Percentiles rank a stretch among this genome's conserved stretches.
Conservation (phyloP, 2,329 filamentous ascomycete genomes). For the Aspergillus latus region DNA sequence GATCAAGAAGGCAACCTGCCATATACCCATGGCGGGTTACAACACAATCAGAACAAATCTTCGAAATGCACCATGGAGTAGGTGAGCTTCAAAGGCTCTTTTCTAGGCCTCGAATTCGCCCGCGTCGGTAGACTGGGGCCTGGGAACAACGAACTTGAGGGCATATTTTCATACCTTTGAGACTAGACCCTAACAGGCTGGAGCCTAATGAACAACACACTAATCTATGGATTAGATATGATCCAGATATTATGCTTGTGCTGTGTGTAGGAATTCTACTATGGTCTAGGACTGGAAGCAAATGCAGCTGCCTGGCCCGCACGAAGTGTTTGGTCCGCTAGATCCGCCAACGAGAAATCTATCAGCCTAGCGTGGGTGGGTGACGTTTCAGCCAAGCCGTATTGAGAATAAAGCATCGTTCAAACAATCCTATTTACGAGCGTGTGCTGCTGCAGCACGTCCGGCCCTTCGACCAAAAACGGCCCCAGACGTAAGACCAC, state of each 20-base stretch:
- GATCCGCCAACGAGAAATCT: not conserved
- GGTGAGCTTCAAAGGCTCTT: no score
- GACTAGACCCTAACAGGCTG: no score
- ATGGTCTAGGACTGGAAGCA: not conserved
- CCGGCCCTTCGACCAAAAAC: slow-evolving; percentile 54
- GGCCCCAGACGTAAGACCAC: slow-evolving; percentile 60
- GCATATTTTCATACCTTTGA: no score
- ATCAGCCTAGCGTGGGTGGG: not conserved
- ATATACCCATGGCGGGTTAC: no score
- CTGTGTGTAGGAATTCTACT: no score
- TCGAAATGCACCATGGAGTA: no score
- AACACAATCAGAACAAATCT: no score
- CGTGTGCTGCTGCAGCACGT: slow-evolving; percentile 28
- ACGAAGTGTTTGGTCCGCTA: not conserved
- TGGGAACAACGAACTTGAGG: no score
- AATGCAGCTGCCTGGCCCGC: not conserved
- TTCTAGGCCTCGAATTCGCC: no score
- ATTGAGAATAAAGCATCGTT: not conserved
- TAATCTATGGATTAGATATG: not conserved
- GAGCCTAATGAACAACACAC: no score
- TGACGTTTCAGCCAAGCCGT: not conserved
- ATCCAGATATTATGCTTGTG: not conserved
- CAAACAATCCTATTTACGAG: not conserved
- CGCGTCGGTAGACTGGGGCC: no score
- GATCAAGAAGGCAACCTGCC: no score